Percentiles rank a stretch among this genome's conserved stretches.
Conservation (phyloP, 192 early-diverging fungal genomes). For the Rhizoclosmatium sp. region DNA sequence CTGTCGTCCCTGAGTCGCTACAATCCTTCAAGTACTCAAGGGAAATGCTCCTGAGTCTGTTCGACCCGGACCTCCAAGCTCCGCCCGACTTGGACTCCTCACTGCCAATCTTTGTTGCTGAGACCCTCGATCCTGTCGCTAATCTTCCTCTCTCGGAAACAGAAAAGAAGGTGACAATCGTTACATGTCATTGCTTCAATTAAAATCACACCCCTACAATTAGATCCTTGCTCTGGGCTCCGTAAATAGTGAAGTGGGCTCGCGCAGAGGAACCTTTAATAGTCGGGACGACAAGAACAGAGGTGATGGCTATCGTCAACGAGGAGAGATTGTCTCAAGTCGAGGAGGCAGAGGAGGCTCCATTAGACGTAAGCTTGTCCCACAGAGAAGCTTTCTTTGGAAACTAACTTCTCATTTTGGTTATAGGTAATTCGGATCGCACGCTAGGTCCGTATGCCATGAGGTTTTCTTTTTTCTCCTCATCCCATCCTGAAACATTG, state of each 20-base stretch:
- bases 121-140: constrained; percentile 46
- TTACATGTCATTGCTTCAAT: background rate
- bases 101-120: constrained; percentile 26
- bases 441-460: background rate
- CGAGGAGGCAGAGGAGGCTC: constrained; percentile 38
- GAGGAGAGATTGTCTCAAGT: constrained; percentile 28
- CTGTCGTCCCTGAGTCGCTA: no score
- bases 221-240: constrained; percentile 49
- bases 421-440: constrained; percentile 18
- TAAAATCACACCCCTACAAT: background rate
- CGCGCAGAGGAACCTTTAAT: constrained; percentile 34
- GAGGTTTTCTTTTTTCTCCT: background rate
- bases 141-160: constrained; percentile 51
- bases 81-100: constrained; percentile 41
- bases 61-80: constrained; percentile 35
- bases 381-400: background rate
- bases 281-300: constrained; percentile 18
- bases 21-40: constrained; percentile 37
- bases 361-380: constrained; percentile 30
- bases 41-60: constrained; percentile 53
- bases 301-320: background rate
- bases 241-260: constrained; percentile 49
- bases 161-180: constrained; percentile 51
- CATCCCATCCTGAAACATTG: background rate
- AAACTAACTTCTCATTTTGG: background rate